Percentiles rank a stretch among this genome's conserved stretches.
Conservation (phyloP, 331 rosid species). For the Rhamnella rubrinervis region DNA sequence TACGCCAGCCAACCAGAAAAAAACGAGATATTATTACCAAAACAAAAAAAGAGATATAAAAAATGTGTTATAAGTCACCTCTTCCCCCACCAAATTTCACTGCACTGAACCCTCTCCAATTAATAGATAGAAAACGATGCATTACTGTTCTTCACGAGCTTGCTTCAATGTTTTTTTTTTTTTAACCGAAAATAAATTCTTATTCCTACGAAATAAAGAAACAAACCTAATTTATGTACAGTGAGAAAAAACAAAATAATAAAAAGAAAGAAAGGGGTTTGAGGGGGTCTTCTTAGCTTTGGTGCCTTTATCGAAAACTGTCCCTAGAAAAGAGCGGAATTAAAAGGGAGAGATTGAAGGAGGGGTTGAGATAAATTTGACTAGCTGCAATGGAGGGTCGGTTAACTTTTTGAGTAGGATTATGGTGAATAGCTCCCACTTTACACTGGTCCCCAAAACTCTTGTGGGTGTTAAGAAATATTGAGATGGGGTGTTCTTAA, state of each 20-base stretch:
- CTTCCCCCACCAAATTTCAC: constrained; percentile 15
- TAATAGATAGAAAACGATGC: constrained; percentile 6
- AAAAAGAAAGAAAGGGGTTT: no score
- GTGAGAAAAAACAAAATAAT: no score
- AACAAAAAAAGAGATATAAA: background rate
- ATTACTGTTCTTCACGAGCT: constrained; percentile 16
- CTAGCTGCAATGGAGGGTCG: no score
- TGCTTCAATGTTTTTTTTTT: background rate
- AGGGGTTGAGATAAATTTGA: no score
- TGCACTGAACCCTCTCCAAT: background rate
- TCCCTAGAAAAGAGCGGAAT: background rate
- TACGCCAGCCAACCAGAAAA: constrained; percentile 7
- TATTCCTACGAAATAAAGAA: no score
- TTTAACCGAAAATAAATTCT: no score
- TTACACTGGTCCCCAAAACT: constrained; percentile 11
- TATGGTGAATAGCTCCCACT: background rate
- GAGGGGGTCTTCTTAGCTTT: background rate
- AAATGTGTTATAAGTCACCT: background rate
- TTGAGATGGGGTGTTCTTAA: background rate
- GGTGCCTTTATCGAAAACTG: background rate
- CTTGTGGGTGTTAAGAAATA: background rate
- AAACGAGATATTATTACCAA: no score
- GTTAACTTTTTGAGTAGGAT: background rate
- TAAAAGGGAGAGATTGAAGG: no score
- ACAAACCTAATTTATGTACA: no score